Base-by-base conservation (phyloP, 2,329 filamentous ascomycete species). In the Fusarium sp. region DNA sequence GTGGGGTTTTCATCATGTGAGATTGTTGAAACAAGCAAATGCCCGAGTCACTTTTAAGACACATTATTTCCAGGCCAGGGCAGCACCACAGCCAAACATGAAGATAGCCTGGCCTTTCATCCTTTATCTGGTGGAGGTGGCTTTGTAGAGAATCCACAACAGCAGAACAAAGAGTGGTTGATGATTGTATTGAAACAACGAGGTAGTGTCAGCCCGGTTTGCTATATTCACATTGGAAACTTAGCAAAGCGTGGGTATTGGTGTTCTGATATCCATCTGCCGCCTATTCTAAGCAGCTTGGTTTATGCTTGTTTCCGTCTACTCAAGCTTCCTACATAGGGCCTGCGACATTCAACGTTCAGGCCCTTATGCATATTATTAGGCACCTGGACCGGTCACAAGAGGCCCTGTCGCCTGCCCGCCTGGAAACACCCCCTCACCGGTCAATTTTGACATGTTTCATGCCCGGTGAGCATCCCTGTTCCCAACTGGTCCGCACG, bases 361-460 rank as follows among this genome's bases (percentile, higher is more conserved):
- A 48, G 59, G 61, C 56, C 39, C 54, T 53, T 53, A 46, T 54
- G 48, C 50, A 54, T 55, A 56, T 55, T 42, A 28, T 39, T 53
- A 33, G 62, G 39, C 41, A 60, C 35, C 38, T 57, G 49, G 42
- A 41, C 65, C 59, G 55, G 65, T 61, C 62, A 64, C 58, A 57
- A 72, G 23, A 50, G 41, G 44, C 53, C 63, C 53, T 72, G 69
- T 43, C 48, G 26, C 57, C 44, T 41, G 28, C 65, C 67, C 57
- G 52, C 56, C 59, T 44, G 55, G 38, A 56, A 58, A 21, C 46
- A 35, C 41, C 43, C 55, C 60, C 64, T 69, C 68, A 69, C 70
- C 67, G 67, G 70, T 67, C 42, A 62, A 64, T 43, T 46, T 71
- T 71, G 67, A 71, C 53, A 71, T 72, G 60, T 63, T 59, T 46